Percentiles rank a stretch among this genome's conserved stretches.
Evolutionary conservation across 2,329 filamentous ascomycete species (phyloP).

Genomic region (Lasiodiplodia gonubiensis): DNA sequence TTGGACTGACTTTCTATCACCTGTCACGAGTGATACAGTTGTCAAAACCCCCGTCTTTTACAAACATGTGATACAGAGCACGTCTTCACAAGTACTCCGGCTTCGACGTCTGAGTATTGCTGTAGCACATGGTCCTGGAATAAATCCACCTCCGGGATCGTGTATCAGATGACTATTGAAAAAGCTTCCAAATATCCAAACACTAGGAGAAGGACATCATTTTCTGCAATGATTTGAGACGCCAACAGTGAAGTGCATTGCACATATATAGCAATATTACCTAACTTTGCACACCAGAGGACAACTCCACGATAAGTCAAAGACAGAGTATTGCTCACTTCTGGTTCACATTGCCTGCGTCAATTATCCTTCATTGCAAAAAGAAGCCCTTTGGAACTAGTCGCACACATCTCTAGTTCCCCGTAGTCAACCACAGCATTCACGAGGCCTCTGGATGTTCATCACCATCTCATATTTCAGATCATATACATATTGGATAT

Average conservation of each 20-base stretch:
- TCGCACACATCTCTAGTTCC: background rate
- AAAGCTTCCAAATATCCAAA: background rate
- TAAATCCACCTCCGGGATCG: background rate
- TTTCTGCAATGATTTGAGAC: background rate
- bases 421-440: background rate
- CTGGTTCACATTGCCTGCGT: background rate
- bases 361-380: background rate
- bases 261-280: background rate
- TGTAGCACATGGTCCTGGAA: background rate
- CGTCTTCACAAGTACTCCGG: too few relatives aligned
- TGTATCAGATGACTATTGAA: background rate
- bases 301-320: background rate
- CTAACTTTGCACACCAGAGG: too few relatives aligned
- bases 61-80: too few relatives aligned
- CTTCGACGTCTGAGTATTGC: too few relatives aligned
- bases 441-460: background rate
- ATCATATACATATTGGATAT: constrained; percentile 11
- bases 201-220: background rate
- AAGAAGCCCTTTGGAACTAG: background rate
- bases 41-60: too few relatives aligned
- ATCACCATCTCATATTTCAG: background rate
- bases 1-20: too few relatives aligned
- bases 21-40: too few relatives aligned
- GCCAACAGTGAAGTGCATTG: background rate
- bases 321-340: background rate